Base-by-base conservation (phyloP, 768 basidiomycete species). In the Rhizopogon rudus region DNA sequence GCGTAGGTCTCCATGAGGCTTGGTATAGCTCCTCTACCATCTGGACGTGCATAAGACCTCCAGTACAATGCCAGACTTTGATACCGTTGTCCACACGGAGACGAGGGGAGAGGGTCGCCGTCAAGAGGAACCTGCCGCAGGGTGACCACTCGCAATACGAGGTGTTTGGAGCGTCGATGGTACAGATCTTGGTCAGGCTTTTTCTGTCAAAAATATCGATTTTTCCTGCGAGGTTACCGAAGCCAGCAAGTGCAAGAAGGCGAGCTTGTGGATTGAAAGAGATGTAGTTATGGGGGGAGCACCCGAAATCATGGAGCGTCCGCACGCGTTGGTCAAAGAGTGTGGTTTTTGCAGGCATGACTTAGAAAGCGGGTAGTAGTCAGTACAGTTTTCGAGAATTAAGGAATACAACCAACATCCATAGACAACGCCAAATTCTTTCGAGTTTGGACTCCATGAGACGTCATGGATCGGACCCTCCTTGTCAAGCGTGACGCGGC, bases 391-490 rank as follows among this genome's bases (percentile, higher is more conserved):
- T 13, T 50, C 10, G 5, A 37, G 3, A 1, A n/a, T 20, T 3
- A 41, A 52, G 28, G 22, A 41, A 37, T 49, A 51, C 35, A 25
- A 81, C 93, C 69, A 63, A 96, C 94, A 99, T 64, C 97, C 96
- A 66, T 98, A 98, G 28, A 93, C 88, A 37, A 98, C 94, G 45
- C 86, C 87, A 67, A 99, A 99, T 71, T 99, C 97, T 71, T 95
- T 93, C 50, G 92, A 93, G 63, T 93, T 94, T 7, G 97, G 93
- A 60, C 87, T 93, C 97, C 97, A 99, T 14, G 83, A 73, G 57
- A 96, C 97, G 67, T 98, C 97, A 64, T 97, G 94, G 59, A 99
- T 93, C 0, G 94, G 94, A 1, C 97, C 97, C 58, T 98, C 96
- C 75, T 97, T 98, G 73, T 97, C 94, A 62, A 91, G 74, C 1